Evolutionary conservation across 495 filamentous ascomycete genomes (phyloP).

Genomic region (Penicillium ochrochloron): DNA sequence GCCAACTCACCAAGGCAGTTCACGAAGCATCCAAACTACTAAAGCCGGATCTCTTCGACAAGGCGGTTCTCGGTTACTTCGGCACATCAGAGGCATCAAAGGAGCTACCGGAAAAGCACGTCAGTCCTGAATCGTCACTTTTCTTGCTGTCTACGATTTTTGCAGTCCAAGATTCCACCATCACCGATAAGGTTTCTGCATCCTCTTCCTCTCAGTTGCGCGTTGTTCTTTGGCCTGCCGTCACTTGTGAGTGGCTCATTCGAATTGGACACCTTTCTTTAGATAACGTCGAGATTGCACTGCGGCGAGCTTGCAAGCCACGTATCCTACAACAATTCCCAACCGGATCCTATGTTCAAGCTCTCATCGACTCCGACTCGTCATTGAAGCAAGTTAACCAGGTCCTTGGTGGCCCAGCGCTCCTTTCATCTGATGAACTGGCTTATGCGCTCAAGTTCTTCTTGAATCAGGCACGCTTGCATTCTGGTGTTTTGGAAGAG

Average conservation of each 20-base stretch:
- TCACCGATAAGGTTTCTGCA: conserved; percentile 27
- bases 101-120: conserved; percentile 30
- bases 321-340: conserved; percentile 49
- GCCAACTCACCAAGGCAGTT: conserved; percentile 34
- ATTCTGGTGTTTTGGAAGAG: conserved; percentile 40
- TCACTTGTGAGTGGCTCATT: conserved; percentile 63
- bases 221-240: conserved; percentile 54
- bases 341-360: conserved; percentile 60
- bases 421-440: conserved; percentile 52
- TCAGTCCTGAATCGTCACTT: conserved; percentile 49
- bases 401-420: conserved; percentile 50
- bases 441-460: conserved; percentile 46
- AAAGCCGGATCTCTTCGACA: conserved; percentile 41
- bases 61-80: conserved; percentile 45
- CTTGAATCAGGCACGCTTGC: conserved; percentile 42
- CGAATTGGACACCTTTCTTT: conserved; percentile 64
- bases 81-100: conserved; percentile 26
- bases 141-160: conserved; percentile 63
- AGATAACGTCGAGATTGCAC: conserved; percentile 61
- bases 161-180: conserved; percentile 33
- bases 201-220: conserved; percentile 44
- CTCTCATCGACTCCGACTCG: conserved; percentile 63
- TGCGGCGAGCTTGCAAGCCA: conserved; percentile 57
- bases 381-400: conserved; percentile 62
- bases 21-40: conserved; percentile 34